Conservation (phyloP, 2,329 filamentous ascomycete genomes). For the Claviceps paspali region DNA sequence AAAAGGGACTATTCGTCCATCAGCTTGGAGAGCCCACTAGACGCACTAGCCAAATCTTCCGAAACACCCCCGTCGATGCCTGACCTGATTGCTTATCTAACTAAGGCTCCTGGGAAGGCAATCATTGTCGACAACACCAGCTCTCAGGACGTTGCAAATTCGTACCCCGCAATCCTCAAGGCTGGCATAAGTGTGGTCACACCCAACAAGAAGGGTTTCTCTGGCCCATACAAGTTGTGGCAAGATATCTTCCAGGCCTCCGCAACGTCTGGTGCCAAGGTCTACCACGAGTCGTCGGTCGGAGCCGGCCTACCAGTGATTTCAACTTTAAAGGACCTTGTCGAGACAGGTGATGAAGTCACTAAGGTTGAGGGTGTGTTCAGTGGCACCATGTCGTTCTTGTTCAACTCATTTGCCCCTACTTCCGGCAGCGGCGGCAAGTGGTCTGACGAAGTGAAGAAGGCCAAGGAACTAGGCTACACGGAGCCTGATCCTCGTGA, state of each 20-base stretch:
- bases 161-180: slow-evolving; percentile 68
- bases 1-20: slow-evolving; percentile 57
- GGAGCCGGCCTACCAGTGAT: slow-evolving; percentile 89
- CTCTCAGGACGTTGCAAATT: slow-evolving; percentile 67
- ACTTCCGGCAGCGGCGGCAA: slow-evolving; percentile 56
- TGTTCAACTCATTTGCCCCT: slow-evolving; percentile 95
- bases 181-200: slow-evolving; percentile 84
- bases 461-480: slow-evolving; percentile 86
- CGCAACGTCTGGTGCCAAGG: slow-evolving; percentile 53
- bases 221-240: slow-evolving; percentile 67
- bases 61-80: slow-evolving; percentile 51
- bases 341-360: slow-evolving; percentile 83
- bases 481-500: slow-evolving; percentile 80
- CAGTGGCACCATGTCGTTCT: slow-evolving; percentile 92
- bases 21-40: slow-evolving; percentile 41
- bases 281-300: slow-evolving; percentile 92
- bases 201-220: slow-evolving; percentile 98
- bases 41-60: slow-evolving; percentile 47
- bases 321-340: slow-evolving; percentile 84
- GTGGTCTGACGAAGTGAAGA: slow-evolving; percentile 83
- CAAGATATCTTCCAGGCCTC: slow-evolving; percentile 70
- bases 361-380: slow-evolving; percentile 94
- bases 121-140: slow-evolving; percentile 94
- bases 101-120: slow-evolving; percentile 59
- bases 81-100: slow-evolving; percentile 64